A percentile compares a stretch with the other conserved stretches of the same genome.
phyloP scores from a whole-genome alignment of 2,329 filamentous ascomycete genomes.

The Orbilia quercus region DNA sequence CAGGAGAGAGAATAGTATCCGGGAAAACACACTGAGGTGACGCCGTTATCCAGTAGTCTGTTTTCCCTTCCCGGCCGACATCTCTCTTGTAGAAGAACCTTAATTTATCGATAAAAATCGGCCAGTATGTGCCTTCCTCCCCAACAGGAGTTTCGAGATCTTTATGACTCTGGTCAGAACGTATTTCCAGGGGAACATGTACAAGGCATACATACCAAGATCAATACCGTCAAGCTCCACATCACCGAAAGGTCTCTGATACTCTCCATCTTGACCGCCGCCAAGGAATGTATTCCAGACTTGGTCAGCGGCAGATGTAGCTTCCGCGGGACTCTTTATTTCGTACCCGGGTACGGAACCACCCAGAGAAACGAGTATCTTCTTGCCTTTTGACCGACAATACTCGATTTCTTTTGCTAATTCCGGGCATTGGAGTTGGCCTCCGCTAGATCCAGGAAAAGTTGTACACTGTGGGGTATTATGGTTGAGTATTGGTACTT shows the following conservation, averaged over 20 bases:
- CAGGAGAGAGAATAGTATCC: conserved; percentile 63
- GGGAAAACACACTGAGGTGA: conserved; percentile 77
- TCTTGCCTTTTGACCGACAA: conserved; percentile 76
- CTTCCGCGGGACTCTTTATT: conserved; percentile 65
- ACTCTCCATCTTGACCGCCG: conserved; percentile 19
- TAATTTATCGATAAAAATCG: conserved; percentile 45
- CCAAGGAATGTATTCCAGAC: conserved; percentile 68
- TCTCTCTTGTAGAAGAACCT: conserved; percentile 28
- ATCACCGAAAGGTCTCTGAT: conserved; percentile 38
- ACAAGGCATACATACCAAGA: conserved; percentile 28
- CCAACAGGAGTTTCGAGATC: conserved; percentile 37
- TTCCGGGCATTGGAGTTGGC: conserved; percentile 26
- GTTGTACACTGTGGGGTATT: conserved; percentile 2
- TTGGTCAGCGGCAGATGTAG: conserved; percentile 69
- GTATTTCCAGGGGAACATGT: too few relatives aligned
- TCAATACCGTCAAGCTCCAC: conserved; percentile 51
- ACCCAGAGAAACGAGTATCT: conserved; percentile 77
- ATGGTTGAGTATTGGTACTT: conserved; percentile 35
- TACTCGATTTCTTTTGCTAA: conserved; percentile 57
- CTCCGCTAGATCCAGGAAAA: background rate
- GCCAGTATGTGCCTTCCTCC: conserved; percentile 36
- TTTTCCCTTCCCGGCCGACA: conserved; percentile 65
- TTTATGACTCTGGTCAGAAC: too few relatives aligned
- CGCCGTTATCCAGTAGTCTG: conserved; percentile 70
- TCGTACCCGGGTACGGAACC: conserved; percentile 68